Evolutionary conservation across 2,329 filamentous ascomycete species (phyloP).

Genomic region (Basipetospora chlamydospora): DNA sequence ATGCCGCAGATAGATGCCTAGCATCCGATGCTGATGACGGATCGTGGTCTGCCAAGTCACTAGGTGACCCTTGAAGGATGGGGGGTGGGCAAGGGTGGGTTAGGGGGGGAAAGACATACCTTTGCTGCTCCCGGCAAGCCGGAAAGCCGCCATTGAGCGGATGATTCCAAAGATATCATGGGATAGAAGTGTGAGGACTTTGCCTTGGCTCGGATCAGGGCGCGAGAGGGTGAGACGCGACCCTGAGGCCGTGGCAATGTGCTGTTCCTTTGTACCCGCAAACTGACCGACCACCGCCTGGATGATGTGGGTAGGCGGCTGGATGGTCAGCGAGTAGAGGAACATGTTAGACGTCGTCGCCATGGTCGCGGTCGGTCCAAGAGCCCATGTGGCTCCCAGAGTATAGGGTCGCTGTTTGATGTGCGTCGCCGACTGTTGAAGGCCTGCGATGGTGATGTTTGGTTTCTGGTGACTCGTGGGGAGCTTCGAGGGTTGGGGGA

Average conservation of each 20-base stretch:
- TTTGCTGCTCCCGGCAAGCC: constrained; percentile 87
- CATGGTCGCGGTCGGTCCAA: constrained; percentile 44
- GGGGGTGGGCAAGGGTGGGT: not conserved
- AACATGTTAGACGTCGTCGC: constrained; percentile 98
- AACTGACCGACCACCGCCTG: constrained; percentile 93
- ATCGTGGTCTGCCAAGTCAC: constrained; percentile 33
- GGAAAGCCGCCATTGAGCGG: constrained; percentile 72
- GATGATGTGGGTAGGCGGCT: constrained; percentile 76
- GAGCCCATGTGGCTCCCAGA: constrained; percentile 6
- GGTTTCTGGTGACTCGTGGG: not conserved
- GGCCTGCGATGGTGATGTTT: not conserved
- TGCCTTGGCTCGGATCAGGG: constrained; percentile 72
- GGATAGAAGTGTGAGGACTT: constrained; percentile 71
- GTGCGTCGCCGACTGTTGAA: too few species aligned
- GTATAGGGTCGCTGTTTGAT: not conserved
- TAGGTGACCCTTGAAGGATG: constrained; percentile 39
- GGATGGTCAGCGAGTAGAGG: constrained; percentile 92
- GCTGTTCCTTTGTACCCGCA: constrained; percentile 89
- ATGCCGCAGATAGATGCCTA: not conserved
- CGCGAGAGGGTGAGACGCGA: constrained; percentile 79
- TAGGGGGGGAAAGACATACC: constrained; percentile 48
- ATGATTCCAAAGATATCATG: constrained; percentile 97
- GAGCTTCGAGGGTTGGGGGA: not conserved
- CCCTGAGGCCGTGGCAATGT: constrained; percentile 87
- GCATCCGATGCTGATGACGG: not conserved